These are phyloP conservation scores for Leccinum pallidistipes DNA, from an alignment of 1,284 basidiomycete species.

Conservation along the genomic window DNA sequence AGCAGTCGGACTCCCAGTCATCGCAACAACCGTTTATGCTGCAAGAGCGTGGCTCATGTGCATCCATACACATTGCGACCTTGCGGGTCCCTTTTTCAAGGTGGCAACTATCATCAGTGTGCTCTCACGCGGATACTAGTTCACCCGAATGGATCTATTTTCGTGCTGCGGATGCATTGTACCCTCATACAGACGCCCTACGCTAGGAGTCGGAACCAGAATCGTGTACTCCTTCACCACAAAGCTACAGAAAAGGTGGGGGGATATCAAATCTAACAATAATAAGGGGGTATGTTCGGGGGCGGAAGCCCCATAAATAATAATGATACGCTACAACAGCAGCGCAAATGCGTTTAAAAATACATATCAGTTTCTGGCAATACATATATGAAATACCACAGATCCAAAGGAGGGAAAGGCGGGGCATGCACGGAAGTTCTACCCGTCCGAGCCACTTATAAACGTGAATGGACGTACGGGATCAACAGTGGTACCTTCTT, in stretches of 20 bases:
- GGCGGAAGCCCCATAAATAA: slow-evolving; percentile 19
- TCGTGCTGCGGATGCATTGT: slow-evolving; percentile 1
- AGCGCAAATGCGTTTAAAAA: slow-evolving; percentile 24
- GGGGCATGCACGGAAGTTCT: slow-evolving; percentile 13
- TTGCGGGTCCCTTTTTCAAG: neutral
- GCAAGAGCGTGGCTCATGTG: slow-evolving; percentile 2
- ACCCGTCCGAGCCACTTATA: slow-evolving; percentile 29
- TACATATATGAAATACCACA: slow-evolving; percentile 26
- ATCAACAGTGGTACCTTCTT: slow-evolving; percentile 26
- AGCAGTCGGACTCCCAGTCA: slow-evolving; percentile 10
- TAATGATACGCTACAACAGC: slow-evolving; percentile 13
- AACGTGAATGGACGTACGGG: slow-evolving; percentile 39
- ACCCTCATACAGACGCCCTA: neutral
- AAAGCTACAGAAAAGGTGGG: slow-evolving; percentile 21
- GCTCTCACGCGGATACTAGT: slow-evolving; percentile 12
- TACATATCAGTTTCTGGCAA: slow-evolving; percentile 26
- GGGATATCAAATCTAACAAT: slow-evolving; percentile 16
- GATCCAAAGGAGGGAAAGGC: slow-evolving; percentile 7
- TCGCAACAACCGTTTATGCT: slow-evolving; percentile 18
- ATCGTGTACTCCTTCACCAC: neutral
- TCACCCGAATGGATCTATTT: neutral
- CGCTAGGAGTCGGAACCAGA: neutral
- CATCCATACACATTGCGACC: neutral
- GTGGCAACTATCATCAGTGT: neutral
- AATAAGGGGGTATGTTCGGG: slow-evolving; percentile 17